phyloP scores from a whole-genome alignment of 176 grass and related monocot species.

The Thalia dealbata region DNA sequence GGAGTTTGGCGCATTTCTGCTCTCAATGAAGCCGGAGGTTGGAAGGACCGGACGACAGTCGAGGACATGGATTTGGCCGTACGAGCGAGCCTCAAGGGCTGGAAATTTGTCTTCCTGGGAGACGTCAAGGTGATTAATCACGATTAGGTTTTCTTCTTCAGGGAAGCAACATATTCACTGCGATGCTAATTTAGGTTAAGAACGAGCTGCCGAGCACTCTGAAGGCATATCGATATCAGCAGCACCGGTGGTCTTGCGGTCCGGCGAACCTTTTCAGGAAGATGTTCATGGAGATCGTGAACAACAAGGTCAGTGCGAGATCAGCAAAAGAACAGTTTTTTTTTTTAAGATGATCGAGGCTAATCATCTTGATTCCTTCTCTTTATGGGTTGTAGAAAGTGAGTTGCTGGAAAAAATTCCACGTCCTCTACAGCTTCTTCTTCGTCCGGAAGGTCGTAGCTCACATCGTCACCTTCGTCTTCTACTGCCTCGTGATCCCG shows the following conservation, averaged over 20 bases:
- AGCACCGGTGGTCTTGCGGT: slow-evolving; percentile 16
- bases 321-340: not conserved
- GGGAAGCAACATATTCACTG: too few relatives aligned
- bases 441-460: slow-evolving; percentile 1
- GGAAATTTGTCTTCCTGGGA: slow-evolving; percentile 10
- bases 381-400: not conserved
- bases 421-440: slow-evolving; percentile 4
- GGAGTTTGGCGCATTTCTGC: slow-evolving; percentile 8
- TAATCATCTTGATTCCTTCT: not conserved
- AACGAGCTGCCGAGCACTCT: slow-evolving; percentile 5
- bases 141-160: not conserved
- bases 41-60: slow-evolving; percentile 10
- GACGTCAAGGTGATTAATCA: not conserved
- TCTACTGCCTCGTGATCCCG: slow-evolving; percentile 4
- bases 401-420: not conserved
- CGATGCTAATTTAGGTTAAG: not conserved
- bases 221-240: slow-evolving; percentile 6
- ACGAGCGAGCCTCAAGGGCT: slow-evolving; percentile 8
- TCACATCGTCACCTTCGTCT: slow-evolving; percentile 1
- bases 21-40: slow-evolving; percentile 17
- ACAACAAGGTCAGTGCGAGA: not conserved
- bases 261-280: slow-evolving; percentile 9
- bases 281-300: not conserved
- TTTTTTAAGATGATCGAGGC: not conserved
- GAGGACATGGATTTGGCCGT: slow-evolving; percentile 23